Evolutionary conservation across 1,284 basidiomycete species (phyloP), one percentile per base, ranked within the genome.

Genomic region (Inonotus obliquus): DNA sequence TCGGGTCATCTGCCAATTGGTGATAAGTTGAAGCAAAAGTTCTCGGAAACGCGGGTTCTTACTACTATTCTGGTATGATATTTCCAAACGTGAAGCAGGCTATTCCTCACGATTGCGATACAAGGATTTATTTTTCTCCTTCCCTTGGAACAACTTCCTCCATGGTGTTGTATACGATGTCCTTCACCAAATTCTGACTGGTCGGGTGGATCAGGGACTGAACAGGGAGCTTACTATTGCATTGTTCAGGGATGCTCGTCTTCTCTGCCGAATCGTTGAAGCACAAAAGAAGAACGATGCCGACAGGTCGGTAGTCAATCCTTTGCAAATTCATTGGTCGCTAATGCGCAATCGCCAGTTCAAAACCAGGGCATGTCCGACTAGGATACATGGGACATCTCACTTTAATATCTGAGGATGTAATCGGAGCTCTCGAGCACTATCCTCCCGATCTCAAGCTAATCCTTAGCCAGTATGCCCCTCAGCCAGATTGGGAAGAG

Each of bases 131-230:
- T 98, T 99, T 79, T 98, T 98, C 72, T 87, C 92, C 64, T 97
- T 91, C 69, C 94, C 95, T 0, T 95, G 94, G 90, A 98, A 99
- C 77, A 98, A 99, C 72, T 98, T 99, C 72, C 76, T 99, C 47
- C 97, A 99, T 73, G 96, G 94, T 69, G 91, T 96, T 14, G 94
- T 98, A 17, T 99, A 99, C 72, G 97, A 99, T 73, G 80, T 98
- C 54, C 81, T 99, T 1, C 96, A 98, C 72, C 97, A 99, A 73
- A 91, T 98, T 54, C 82, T 99, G 65, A 96, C 92, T 13, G 95
- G 95, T 14, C 82, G 86, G 38, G 79, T 94, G 41, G 87, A 93
- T 29, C 79, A 78, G 27, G 89, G 90, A 1, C 79, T 84, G 61
- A 96, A 95, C 70, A 84, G 91, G 52, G 87, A 94, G 66, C 79